Evolutionary conservation across 176 grass and related monocot genomes (phyloP), one percentile per base, ranked within the genome.

Genomic region (Thinopyrum elongatum): DNA sequence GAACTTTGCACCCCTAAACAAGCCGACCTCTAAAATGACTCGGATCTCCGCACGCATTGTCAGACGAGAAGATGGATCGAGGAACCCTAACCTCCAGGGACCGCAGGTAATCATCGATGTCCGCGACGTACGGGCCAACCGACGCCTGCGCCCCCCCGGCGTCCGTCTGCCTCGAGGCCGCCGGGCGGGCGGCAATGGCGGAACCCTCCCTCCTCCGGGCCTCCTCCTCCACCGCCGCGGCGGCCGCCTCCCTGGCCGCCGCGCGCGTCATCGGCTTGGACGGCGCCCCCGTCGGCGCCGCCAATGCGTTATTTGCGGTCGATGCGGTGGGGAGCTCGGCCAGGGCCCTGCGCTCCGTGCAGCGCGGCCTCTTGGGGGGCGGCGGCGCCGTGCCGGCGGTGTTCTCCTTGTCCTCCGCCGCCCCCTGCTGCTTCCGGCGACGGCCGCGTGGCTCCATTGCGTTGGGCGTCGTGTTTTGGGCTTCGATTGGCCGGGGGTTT

Each of bases 11-110:
- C 68, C 36, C 70, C 36, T 44, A 53, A 46, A 23, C 10, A 13
- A 23, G 34, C 0, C 14, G 6, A 6, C 72, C 23, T 8, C 72
- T 75, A 31, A 76, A 51, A 31, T 21, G 46, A 22, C 26, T 22
- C 16, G 8, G 70, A 47, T 47, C 26, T 73, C 11, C 11, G 12
- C 36, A 42, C 1, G 26, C 73, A 6, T 21, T 16, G 0, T 16
- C 9, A 8, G 16, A 17, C 16, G 15, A 30, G 27, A 53, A 76
- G 17, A 11, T 16, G 73, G 2, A 53, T 11, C 73, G 44, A 22
- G 69, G 55, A 79, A 64, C 8, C 44, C 80, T 92, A 81, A 92
- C 91, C 81, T 92, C 91, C 70, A 90, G 47, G 41, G 70, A 84
- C 33, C 87, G 81, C 47, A 87, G 55, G 77, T 92, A 87, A 5